phyloP scores from a whole-genome alignment of 1,284 basidiomycete species.

The Puccinia hordei region DNA sequence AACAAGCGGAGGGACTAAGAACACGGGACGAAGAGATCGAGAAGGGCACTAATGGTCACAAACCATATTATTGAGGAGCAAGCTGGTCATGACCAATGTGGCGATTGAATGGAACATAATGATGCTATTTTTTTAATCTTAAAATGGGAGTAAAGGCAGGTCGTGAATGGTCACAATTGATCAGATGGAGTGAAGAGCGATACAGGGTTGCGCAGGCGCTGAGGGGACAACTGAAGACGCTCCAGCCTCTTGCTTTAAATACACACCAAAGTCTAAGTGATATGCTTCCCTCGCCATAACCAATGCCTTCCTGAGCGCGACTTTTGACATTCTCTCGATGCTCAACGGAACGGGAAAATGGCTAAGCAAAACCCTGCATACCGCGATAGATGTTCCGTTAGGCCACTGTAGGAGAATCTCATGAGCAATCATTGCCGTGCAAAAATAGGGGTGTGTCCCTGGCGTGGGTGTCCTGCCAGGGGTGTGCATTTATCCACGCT shows the following conservation, averaged over 20 bases:
- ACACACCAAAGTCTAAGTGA: neutral
- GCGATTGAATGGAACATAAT: slow-evolving; percentile 12
- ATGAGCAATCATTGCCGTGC: neutral
- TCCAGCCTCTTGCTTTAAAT: slow-evolving; percentile 8
- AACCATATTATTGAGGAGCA: slow-evolving; percentile 25
- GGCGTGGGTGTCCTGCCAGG: too few relatives aligned
- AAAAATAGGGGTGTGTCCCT: too few relatives aligned
- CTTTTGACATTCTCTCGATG: neutral
- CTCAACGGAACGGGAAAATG: neutral
- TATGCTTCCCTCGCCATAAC: neutral
- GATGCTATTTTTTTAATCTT: neutral
- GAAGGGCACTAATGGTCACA: neutral
- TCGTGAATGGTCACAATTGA: neutral
- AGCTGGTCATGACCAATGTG: slow-evolving; percentile 14
- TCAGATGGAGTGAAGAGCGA: neutral
- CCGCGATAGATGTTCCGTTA: neutral
- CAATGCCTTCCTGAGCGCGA: neutral
- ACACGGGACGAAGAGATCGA: too few relatives aligned
- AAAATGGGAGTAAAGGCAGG: neutral
- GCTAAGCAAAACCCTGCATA: slow-evolving; percentile 7
- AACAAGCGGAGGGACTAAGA: neutral
- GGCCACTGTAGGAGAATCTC: slow-evolving; percentile 6
- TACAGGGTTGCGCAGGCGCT: neutral
- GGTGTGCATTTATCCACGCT: too few relatives aligned
- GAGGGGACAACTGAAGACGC: neutral